Evolutionary conservation across 805 yeast genomes (phyloP), one percentile per base, ranked within the genome.

Genomic region (Nakazawaea holstii): DNA sequence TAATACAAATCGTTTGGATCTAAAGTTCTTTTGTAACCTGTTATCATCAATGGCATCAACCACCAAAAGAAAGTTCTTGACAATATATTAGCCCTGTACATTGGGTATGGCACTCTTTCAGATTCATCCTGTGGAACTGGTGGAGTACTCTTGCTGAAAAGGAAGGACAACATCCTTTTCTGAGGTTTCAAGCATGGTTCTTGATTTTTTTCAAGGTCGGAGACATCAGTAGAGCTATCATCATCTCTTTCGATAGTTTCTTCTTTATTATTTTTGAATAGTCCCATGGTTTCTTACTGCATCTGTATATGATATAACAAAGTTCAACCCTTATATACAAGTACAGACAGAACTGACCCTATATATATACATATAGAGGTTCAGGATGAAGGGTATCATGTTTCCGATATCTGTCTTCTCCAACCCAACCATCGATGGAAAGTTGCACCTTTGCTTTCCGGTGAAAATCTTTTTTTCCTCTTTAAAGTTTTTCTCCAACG

Each of bases 11-110:
- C 94, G 41, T 76, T 73, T 1, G 84, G 80, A 38, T 76, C 77
- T 39, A 87, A 64, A 0, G 91, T 84, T 57, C 94, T 71, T 60
- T 79, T 82, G 61, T 86, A 86, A 6, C 95, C 94, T 7, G 76
- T 75, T 13, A 63, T 65, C 69, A 87, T 64, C 36, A 86, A 55
- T 0, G 90, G 90, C 26, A 65, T 56, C 40, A 86, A 62, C 91
- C 92, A 87, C 79, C 82, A 73, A 59, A 84, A 80, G 55, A 80
- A 76, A 15, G 71, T 53, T 50, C 74, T 63, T 10, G 68, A 71
- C 1, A 80, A n/a, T 1, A 59, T 45, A 51, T 73, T 77, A 1
- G 71, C 53, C 30, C 55, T 62, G 11, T 62, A 64, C 67, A 79
- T 69, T 1, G 84, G 84, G 52, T 69, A 80, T 1, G 61, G 56